Conservation (phyloP, 129 eudicot genomes). For the Silybum marianum region DNA sequence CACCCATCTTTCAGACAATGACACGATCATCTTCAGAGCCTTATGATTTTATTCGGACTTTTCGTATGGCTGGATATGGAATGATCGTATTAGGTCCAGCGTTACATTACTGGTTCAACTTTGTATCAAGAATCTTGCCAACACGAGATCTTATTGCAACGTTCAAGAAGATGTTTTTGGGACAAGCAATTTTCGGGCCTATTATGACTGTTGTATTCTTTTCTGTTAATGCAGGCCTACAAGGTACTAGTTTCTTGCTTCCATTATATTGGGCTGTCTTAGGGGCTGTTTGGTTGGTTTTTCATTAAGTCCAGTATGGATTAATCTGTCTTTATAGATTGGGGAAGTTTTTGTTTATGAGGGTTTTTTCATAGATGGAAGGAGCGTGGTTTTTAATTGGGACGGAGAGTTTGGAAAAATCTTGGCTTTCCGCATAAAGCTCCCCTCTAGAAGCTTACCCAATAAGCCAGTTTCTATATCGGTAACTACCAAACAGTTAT, state of each 20-base stretch:
- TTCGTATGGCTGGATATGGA: constrained; percentile 92
- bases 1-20: constrained; percentile 48
- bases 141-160: constrained; percentile 67
- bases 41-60: constrained; percentile 64
- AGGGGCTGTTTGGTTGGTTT: too few species aligned
- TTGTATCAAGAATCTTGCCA: constrained; percentile 63
- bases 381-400: too few species aligned
- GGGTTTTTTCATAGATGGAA: too few species aligned
- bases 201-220: constrained; percentile 74
- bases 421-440: too few species aligned
- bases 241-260: constrained; percentile 53
- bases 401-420: too few species aligned
- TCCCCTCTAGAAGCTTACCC: too few species aligned
- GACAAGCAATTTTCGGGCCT: constrained; percentile 83
- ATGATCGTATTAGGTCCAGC: constrained; percentile 73
- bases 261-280: not conserved
- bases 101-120: constrained; percentile 85
- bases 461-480: too few species aligned
- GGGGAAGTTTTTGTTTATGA: too few species aligned
- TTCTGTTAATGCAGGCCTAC: constrained; percentile 78
- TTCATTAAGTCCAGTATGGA: too few species aligned
- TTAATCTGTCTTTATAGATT: not conserved
- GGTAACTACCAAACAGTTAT: too few species aligned
- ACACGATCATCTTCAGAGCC: constrained; percentile 49
- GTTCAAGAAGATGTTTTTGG: constrained; percentile 66